Base-by-base conservation (phyloP, 2,329 filamentous ascomycete genomes). In the Orbilia javanica region DNA sequence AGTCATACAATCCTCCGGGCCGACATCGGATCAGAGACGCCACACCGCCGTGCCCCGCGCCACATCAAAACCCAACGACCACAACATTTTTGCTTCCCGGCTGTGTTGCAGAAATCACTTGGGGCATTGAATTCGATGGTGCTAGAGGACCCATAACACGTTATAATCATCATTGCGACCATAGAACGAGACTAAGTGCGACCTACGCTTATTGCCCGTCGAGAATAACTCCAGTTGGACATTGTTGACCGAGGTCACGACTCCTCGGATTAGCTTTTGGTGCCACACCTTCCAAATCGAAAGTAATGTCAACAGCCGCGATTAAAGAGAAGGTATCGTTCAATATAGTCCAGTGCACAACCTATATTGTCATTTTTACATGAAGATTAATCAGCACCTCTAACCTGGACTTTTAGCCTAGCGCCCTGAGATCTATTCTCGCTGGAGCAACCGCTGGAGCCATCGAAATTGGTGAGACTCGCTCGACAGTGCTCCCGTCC, bases 381-480 rank as follows among this genome's bases (percentile, higher is more conserved):
- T 20, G 42, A 6, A 15, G 8, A 42, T 27, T 42, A 27, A 42
- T 42, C 6, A 10, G 4, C 15, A 10, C 11, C 2, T 60, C 18
- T 13, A 6, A 18, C 36, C 29, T 7, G 20, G 65, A n/a, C 22
- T 57, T n/a, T 27, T 57, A 77, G 74, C 74, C 74, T 18, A 78
- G 67, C 22, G 74, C 74, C 15, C 44, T 78, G 11, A 70, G 74
- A 42, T 78, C 74, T 22, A 57, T 78, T 29, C 11, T 78, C n/a
- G 74, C 74, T 2, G 74, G 74, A 7, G 93, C 93, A 71, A 92
- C 92, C n/a, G 96, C 95, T 68, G 96, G 96, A 82, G 96, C 94
- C 68, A 89, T 98, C 80, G 95, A 99, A 86, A 98, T 98, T 84
- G 90, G 92, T 94, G 86, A 81, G 85, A 81, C 55, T 50, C 34